These are phyloP conservation scores for Plasmopara halstedii DNA, from an alignment of 352 stramenopile species.

Conservation along the genomic window DNA sequence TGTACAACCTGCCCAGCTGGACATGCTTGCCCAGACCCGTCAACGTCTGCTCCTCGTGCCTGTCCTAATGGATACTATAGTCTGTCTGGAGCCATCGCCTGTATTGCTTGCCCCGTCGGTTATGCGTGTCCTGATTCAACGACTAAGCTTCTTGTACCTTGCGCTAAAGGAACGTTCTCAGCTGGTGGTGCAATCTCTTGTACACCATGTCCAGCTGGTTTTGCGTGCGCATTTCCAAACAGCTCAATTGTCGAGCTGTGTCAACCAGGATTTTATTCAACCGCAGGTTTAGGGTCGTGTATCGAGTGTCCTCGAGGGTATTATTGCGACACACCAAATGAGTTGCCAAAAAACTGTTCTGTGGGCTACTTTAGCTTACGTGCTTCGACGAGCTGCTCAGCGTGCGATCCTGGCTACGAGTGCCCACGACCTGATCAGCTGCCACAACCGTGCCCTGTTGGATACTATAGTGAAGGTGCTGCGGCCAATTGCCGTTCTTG, in stretches of 20 bases:
- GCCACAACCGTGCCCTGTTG: constrained; percentile 76
- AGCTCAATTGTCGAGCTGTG: constrained; percentile 50
- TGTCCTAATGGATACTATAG: constrained; percentile 63
- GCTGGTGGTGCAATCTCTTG: constrained; percentile 40
- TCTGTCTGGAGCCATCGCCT: constrained; percentile 35
- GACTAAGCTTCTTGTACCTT: constrained; percentile 36
- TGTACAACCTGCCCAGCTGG: constrained; percentile 66
- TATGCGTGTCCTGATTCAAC: constrained; percentile 68
- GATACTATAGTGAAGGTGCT: constrained; percentile 79
- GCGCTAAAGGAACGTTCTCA: constrained; percentile 49
- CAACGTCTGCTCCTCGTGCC: constrained; percentile 17
- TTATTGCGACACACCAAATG: constrained; percentile 58
- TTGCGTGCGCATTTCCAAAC: constrained; percentile 57
- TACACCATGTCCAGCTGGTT: constrained; percentile 71
- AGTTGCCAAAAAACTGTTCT: constrained; percentile 62
- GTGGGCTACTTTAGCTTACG: constrained; percentile 76
- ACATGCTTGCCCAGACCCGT: constrained; percentile 40
- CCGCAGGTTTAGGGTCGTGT: constrained; percentile 44
- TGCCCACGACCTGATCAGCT: constrained; percentile 65
- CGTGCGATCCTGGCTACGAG: constrained; percentile 77
- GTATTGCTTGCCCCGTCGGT: constrained; percentile 53
- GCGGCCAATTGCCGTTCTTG: constrained; percentile 60
- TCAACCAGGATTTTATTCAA: constrained; percentile 62
- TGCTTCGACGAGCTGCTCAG: constrained; percentile 52
- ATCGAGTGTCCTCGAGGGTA: constrained; percentile 75